These are phyloP conservation scores for Aegilops bicornis DNA, from an alignment of 176 grass and related monocot species.

Conservation along the genomic window DNA sequence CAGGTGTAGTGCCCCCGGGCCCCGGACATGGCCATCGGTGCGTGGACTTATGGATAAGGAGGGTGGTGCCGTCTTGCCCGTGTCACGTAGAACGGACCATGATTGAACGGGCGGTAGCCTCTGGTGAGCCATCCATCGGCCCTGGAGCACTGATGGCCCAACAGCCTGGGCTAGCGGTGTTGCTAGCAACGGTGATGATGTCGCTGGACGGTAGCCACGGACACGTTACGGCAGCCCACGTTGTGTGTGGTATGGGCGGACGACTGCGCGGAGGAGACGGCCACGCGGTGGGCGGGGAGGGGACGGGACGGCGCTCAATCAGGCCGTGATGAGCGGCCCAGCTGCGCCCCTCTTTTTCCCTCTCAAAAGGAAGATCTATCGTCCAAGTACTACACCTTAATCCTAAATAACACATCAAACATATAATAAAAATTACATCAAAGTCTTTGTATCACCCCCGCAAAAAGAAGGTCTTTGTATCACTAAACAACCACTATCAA, in stretches of 20 bases:
- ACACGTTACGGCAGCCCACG: not conserved
- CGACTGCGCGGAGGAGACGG: not conserved
- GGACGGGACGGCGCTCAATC: too few relatives aligned
- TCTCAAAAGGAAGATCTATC: too few relatives aligned
- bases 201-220: not conserved
- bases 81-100: not conserved
- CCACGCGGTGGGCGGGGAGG: not conserved
- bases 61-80: not conserved
- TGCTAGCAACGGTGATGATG: not conserved
- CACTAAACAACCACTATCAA: too few relatives aligned
- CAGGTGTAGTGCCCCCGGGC: not conserved
- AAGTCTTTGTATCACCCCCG: too few relatives aligned
- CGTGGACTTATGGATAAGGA: not conserved
- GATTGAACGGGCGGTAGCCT: not conserved
- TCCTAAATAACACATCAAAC: too few relatives aligned
- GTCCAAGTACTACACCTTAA: too few relatives aligned
- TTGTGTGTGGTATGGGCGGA: too few relatives aligned
- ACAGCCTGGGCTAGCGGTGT: not conserved
- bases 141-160: not conserved
- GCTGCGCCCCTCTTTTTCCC: too few relatives aligned
- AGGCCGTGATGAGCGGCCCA: too few relatives aligned
- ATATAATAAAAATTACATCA: too few relatives aligned
- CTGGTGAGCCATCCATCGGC: not conserved
- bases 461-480: too few relatives aligned
- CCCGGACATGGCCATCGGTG: not conserved